Base-by-base conservation (phyloP, 2,329 filamentous ascomycete species). In the Coniella vitis region DNA sequence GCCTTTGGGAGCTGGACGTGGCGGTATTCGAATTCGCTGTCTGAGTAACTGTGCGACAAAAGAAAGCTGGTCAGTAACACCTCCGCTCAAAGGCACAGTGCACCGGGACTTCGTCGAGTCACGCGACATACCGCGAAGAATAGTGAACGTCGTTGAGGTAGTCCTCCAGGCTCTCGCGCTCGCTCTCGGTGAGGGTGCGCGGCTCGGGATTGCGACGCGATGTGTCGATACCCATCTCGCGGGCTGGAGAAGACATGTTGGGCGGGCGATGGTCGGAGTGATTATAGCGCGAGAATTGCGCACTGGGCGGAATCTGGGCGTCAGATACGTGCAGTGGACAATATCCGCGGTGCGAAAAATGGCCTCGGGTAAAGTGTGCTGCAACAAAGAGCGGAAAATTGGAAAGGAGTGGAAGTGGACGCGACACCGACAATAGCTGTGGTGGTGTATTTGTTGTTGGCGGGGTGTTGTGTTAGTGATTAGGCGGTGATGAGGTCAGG, bases 1-100 rank as follows among this genome's bases (percentile, higher is more conserved):
- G 89, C 84, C 72, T 98, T 98, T 38, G 93, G 93, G 25, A 98
- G 81, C 69, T 96, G 90, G 51, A 98, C 93, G 69, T 98, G 93
- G 56, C 93, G 87, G 71, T 98, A 98, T 71, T 98, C 93, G 69
- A 84, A 95, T 68, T 93, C 81, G 69, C 81, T 84, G 63, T 98
- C 93, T 22, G 85, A 90, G 67, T 98, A 98, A 67, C 93, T 97
- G 65, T 35, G 10, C 21, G 14, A 38, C 13, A 56, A 29, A 29
- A 58, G 54, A 21, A 29, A n/a, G n/a, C n/a, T 14, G 45, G 47
- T 49, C 34, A 57, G 55, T 38, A 54, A 52, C 32, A 32, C 31
- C 35, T 38, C 47, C 35, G 29, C 5, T 29, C 10, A 5, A 29
- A 4, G 12, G n/a, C 16, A 17, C 13, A 12, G 19, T 25, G 25